Base-by-base conservation (phyloP, 2,329 filamentous ascomycete species). In the Ophiosphaerella narmari region DNA sequence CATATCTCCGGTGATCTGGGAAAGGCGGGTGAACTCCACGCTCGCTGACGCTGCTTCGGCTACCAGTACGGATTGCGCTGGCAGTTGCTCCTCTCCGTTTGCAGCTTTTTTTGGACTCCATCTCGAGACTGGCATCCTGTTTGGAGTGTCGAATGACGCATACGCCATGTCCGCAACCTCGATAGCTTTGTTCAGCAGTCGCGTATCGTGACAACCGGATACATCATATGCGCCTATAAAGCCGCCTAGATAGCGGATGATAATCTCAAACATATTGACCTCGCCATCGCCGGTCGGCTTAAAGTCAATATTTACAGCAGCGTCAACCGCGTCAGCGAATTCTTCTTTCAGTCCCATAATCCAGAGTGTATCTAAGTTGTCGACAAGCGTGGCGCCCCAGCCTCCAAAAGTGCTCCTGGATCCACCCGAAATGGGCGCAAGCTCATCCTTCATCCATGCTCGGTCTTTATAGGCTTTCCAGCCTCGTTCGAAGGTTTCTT, bases 221-320 rank as follows among this genome's bases (percentile, higher is more conserved):
- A 97, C 81, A 74, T 97, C 93, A 68, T 94, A 96, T 3, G 92
- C 93, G 34, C 85, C 86, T 38, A 97, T 66, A 38, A 97, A 77
- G 1, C 93, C 93, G 32, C 93, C 93, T 1, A 97, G 80, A 62
- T 97, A 96, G 40, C 93, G 85, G 66, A 97, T 80, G 4, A 74
- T 79, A 0, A 75, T 79, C 53, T 79, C 77, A 45, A 79, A 79
- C 13, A 79, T 70, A 44, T 79, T 79, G 60, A 79, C 59, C 13
- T 67, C 67, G 21, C 76, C 73, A 29, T 69, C 51, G 1, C 57
- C 66, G 2, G 68, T 67, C 3, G 64, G 62, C 2, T 67, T 67
- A 33, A 78, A 76, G 50, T 79, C 71, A 39, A 80, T 75, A 7
- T 66, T 59, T 14, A 73, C 62, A 0, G 75, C 68, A 32, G 74